Evolutionary conservation across 805 yeast species (phyloP).

Genomic region (Myxozyma melibiosi): DNA sequence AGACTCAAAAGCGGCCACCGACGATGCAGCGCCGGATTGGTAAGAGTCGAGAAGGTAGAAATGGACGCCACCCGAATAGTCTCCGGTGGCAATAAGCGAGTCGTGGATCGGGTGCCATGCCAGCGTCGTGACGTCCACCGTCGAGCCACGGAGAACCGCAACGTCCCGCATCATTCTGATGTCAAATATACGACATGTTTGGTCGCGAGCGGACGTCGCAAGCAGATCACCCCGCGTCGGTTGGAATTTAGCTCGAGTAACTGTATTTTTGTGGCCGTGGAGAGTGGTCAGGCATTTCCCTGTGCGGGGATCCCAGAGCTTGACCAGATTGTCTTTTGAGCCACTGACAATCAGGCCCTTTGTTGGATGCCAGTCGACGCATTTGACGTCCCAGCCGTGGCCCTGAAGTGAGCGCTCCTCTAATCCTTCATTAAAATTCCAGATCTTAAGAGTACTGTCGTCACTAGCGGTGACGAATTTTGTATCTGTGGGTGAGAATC

Average conservation of each 20-base stretch:
- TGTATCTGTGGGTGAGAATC: slow-evolving; percentile 83
- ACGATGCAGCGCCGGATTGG: slow-evolving; percentile 38
- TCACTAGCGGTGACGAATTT: slow-evolving; percentile 94
- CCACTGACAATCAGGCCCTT: slow-evolving; percentile 88
- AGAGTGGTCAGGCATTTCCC: slow-evolving; percentile 74
- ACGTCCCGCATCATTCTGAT: slow-evolving; percentile 80
- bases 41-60: slow-evolving; percentile 67
- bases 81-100: slow-evolving; percentile 76
- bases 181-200: slow-evolving; percentile 85
- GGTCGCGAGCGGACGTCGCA: slow-evolving; percentile 87
- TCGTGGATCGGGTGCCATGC: slow-evolving; percentile 94
- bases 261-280: slow-evolving; percentile 92
- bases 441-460: slow-evolving; percentile 84
- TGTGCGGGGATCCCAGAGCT: slow-evolving; percentile 93
- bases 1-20: slow-evolving; percentile 19
- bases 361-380: slow-evolving; percentile 94
- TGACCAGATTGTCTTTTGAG: slow-evolving; percentile 90
- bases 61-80: slow-evolving; percentile 83
- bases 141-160: slow-evolving; percentile 71
- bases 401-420: slow-evolving; percentile 82
- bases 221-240: slow-evolving; percentile 74
- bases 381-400: slow-evolving; percentile 98
- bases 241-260: slow-evolving; percentile 83
- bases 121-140: slow-evolving; percentile 79
- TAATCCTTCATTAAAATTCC: slow-evolving; percentile 88